phyloP scores from a whole-genome alignment of 2,329 filamentous ascomycete genomes.

The Bimuria novae-zelandiae region DNA sequence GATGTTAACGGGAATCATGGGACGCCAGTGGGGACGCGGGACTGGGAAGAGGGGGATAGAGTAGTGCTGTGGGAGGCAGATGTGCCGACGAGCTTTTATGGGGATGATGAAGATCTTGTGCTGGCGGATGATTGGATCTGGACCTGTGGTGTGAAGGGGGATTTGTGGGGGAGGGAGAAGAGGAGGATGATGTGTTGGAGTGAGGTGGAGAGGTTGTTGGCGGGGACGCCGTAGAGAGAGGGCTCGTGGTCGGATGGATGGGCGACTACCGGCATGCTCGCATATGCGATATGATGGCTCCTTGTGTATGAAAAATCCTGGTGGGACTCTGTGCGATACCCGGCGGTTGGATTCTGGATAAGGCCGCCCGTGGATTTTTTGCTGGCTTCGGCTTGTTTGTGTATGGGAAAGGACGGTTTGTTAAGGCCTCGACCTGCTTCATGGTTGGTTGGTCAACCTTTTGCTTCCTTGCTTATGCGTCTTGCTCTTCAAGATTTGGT shows the following conservation, averaged over 20 bases:
- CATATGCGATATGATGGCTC: too few relatives aligned
- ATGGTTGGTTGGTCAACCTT: too few relatives aligned
- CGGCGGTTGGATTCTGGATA: too few relatives aligned
- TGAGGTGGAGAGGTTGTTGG: conserved; percentile 18
- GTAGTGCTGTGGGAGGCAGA: conserved; percentile 35
- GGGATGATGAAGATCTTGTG: conserved; percentile 29
- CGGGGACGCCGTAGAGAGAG: conserved; percentile 12
- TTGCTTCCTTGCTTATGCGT: too few relatives aligned
- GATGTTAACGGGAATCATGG: conserved; percentile 32
- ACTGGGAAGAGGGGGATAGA: conserved; percentile 26
- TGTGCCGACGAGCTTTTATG: conserved; percentile 35
- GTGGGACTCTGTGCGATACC: too few relatives aligned
- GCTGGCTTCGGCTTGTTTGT: neutral
- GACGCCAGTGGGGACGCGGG: conserved; percentile 23
- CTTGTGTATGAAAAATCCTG: too few relatives aligned
- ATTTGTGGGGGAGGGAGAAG: conserved; percentile 25
- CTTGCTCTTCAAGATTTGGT: too few relatives aligned
- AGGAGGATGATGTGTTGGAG: conserved; percentile 29
- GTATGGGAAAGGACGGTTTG: too few relatives aligned
- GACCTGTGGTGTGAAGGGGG: conserved; percentile 26
- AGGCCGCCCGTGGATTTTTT: neutral
- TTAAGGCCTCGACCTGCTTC: too few relatives aligned
- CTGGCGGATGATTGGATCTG: conserved; percentile 34
- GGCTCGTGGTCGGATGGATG: too few relatives aligned
- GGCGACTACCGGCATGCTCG: too few relatives aligned